A percentile compares a stretch with the other conserved stretches of the same genome.
These are phyloP conservation scores for Rhypophila decipiens DNA, from an alignment of 495 filamentous ascomycete species.

Conservation along the genomic window DNA sequence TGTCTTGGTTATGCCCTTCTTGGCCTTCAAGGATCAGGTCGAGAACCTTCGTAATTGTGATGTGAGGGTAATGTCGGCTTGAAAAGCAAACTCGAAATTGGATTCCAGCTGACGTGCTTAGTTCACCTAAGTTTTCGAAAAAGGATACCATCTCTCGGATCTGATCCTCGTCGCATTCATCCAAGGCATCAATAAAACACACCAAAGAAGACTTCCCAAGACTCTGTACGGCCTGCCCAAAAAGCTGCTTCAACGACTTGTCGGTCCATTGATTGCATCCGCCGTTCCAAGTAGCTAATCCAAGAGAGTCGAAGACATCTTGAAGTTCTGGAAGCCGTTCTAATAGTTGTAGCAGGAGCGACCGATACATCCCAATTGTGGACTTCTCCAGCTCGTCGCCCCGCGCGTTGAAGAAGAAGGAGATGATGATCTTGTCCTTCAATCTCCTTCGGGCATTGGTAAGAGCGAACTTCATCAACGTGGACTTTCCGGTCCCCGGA, in stretches of 20 bases:
- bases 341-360: slow-evolving; percentile 35
- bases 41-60: slow-evolving; percentile 29
- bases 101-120: slow-evolving; percentile 1
- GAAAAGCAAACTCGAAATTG: slow-evolving; percentile 37
- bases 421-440: slow-evolving; percentile 10
- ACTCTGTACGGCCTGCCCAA: slow-evolving; percentile 19
- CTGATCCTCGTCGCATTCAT: slow-evolving; percentile 33
- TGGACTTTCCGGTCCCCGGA: slow-evolving; percentile 50
- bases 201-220: slow-evolving; percentile 17
- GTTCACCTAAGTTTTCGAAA: slow-evolving; percentile 25
- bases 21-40: slow-evolving; percentile 19
- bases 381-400: slow-evolving; percentile 45
- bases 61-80: slow-evolving; percentile 46
- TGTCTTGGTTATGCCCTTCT: slow-evolving; percentile 20
- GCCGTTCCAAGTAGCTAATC: slow-evolving; percentile 1
- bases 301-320: slow-evolving; percentile 16
- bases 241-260: slow-evolving; percentile 21
- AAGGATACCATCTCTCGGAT: slow-evolving; percentile 29
- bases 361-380: slow-evolving; percentile 49
- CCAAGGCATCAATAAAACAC: slow-evolving; percentile 40
- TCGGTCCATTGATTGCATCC: slow-evolving; percentile 20
- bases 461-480: slow-evolving; percentile 23
- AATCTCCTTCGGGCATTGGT: slow-evolving; percentile 15
- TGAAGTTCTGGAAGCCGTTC: slow-evolving; percentile 18
- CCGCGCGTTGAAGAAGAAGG: slow-evolving; percentile 30